A percentile compares a stretch with the other conserved stretches of the same genome.
Conservation (phyloP, 495 filamentous ascomycete genomes). For the Xylaria scruposa region DNA sequence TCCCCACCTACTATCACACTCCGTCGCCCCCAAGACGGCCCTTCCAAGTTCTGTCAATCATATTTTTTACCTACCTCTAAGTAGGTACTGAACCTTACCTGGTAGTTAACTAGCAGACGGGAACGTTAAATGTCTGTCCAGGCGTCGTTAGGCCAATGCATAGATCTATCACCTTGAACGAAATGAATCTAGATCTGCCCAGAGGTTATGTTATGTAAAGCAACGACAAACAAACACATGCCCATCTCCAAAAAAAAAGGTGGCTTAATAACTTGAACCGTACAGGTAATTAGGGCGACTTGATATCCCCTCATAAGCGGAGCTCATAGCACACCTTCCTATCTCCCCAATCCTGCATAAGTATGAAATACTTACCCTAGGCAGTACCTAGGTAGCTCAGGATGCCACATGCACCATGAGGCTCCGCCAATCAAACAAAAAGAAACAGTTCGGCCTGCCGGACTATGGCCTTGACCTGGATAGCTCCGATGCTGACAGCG, state of each 20-base stretch:
- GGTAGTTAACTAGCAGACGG: too few species aligned
- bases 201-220: background rate
- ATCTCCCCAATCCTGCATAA: conserved; percentile 6
- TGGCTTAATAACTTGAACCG: background rate
- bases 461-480: conserved; percentile 17
- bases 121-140: background rate
- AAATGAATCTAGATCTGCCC: background rate
- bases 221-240: background rate
- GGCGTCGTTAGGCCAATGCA: background rate
- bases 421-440: conserved; percentile 37
- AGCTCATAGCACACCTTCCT: conserved; percentile 12
- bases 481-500: conserved; percentile 31
- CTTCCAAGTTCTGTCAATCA: background rate
- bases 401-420: conserved; percentile 31
- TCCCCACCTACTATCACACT: conserved; percentile 1
- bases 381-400: background rate
- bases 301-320: conserved; percentile 18
- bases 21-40: background rate
- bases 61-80: background rate
- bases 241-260: conserved; percentile 1
- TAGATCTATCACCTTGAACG: background rate
- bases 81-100: too few species aligned
- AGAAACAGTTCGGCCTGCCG: conserved; percentile 27
- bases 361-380: conserved; percentile 13
- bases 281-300: background rate